These are phyloP conservation scores for Phytophthora cactorum DNA, from an alignment of 352 stramenopile species.

Conservation along the genomic window DNA sequence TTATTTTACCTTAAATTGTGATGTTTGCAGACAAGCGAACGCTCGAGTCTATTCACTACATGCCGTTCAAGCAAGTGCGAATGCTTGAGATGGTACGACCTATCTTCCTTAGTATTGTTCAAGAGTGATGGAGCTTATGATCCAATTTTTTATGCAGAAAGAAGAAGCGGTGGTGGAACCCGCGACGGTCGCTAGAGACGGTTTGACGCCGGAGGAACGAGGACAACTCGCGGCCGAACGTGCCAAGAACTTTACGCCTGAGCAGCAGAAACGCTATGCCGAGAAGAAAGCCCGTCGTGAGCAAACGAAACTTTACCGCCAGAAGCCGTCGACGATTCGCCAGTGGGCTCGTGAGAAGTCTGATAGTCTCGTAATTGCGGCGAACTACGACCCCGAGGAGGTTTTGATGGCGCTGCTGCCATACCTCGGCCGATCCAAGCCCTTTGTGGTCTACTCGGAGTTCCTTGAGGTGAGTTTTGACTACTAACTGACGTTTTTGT, in stretches of 20 bases:
- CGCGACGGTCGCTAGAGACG: conserved; percentile 54
- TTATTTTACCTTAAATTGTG: background rate
- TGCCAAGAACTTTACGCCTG: conserved; percentile 81
- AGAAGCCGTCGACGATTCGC: conserved; percentile 70
- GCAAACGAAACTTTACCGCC: conserved; percentile 81
- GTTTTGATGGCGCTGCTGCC: conserved; percentile 90
- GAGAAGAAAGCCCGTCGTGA: conserved; percentile 77
- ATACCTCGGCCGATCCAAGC: conserved; percentile 90
- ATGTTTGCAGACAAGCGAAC: conserved; percentile 60
- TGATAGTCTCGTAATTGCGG: conserved; percentile 91
- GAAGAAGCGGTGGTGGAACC: conserved; percentile 61
- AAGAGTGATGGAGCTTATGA: background rate
- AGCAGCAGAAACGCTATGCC: conserved; percentile 81
- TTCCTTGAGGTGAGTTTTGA: conserved; percentile 75
- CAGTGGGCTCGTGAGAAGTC: conserved; percentile 75
- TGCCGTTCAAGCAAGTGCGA: conserved; percentile 70
- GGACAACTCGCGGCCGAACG: conserved; percentile 73
- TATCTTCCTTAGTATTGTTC: background rate
- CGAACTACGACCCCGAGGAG: conserved; percentile 89
- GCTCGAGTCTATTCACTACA: conserved; percentile 78
- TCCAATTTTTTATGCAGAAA: conserved; percentile 26
- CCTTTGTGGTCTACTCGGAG: conserved; percentile 97
- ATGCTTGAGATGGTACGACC: conserved; percentile 47
- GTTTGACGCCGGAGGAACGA: conserved; percentile 65
- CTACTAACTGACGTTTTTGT: background rate